Conservation (phyloP, 352 stramenopile genomes). For the Phytophthora pisi region DNA sequence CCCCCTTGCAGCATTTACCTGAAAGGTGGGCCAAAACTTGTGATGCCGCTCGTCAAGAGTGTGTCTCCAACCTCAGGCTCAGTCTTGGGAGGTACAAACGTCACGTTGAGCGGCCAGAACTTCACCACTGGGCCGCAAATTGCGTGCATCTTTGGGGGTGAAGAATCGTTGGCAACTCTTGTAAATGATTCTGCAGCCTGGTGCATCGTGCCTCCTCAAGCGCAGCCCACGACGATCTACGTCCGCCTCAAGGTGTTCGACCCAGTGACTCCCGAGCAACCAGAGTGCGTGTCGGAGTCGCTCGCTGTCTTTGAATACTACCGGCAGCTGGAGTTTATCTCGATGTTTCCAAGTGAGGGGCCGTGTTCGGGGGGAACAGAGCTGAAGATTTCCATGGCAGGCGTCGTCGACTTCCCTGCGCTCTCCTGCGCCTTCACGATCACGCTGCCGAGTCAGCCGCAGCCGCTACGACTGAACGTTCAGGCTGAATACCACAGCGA, state of each 20-base stretch:
- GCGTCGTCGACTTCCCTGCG: conserved; percentile 30
- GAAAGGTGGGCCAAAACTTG: conserved; percentile 15
- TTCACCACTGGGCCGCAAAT: conserved; percentile 39
- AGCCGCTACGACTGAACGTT: conserved; percentile 16
- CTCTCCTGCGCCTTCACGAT: conserved; percentile 49
- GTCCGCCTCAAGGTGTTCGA: conserved; percentile 39
- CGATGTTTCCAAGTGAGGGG: conserved; percentile 43
- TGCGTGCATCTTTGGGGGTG: conserved; percentile 45
- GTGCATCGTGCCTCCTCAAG: conserved; percentile 41
- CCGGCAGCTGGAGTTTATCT: conserved; percentile 24
- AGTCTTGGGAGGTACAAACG: conserved; percentile 40
- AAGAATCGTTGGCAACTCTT: conserved; percentile 39
- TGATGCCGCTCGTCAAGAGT: conserved; percentile 33
- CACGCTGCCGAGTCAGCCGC: conserved; percentile 24
- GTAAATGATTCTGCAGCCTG: conserved; percentile 26
- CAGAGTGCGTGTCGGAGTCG: conserved; percentile 37
- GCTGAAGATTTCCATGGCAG: conserved; percentile 28
- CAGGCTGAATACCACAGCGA: conserved; percentile 29
- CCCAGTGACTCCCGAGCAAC: conserved; percentile 4
- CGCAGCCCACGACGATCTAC: conserved; percentile 25
- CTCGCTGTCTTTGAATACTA: conserved; percentile 46
- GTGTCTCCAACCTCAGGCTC: conserved; percentile 34
- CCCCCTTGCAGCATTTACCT: conserved; percentile 22
- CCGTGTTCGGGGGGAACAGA: conserved; percentile 39
- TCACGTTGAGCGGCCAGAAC: conserved; percentile 41